Evolutionary conservation across 495 filamentous ascomycete species (phyloP), one percentile per base, ranked within the genome.

Genomic region (Penicillium samsonianum): DNA sequence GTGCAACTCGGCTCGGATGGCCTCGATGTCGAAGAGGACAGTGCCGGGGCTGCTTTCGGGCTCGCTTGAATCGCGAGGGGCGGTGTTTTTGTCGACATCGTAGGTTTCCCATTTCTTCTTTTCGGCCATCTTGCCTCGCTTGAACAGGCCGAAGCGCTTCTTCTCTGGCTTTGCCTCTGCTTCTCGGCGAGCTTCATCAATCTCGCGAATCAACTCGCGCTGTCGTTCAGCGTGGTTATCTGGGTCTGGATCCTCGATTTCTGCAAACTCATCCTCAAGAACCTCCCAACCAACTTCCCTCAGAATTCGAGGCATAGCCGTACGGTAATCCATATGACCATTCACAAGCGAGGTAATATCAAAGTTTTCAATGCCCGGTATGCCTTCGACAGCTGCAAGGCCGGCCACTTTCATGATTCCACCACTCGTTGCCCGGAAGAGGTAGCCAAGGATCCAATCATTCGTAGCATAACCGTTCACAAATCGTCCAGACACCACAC

Each of bases 31-130:
- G 63, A 99, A 99, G 10, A 99, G 77, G 1, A 97, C 89, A 48
- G 73, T 74, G 5, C 70, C 74, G 5, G 71, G 64, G 0, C 50
- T 65, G 47, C 65, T 73, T 49, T 44, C 61, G 7, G 53, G 40
- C 2, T 77, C 72, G 20, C 16, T 68, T 8, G 72, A 64, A 26
- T 61, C 57, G 17, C 61, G 62, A 17, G 64, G 43, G 6, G 66
- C 41, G 45, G 61, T 61, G 37, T 67, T 67, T 54, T 70, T 57
- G 58, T 77, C 62, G 10, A 86, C 78, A 60, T 96, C 88, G 66
- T 99, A 99, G 3, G 88, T 90, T 68, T 99, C 94, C 94, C 94
- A 99, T 40, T 89, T 88, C 65, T 94, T 92, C 77, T 92, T 93
- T 67, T 90, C 80, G 7, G 80, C 81, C 50, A 82, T 70, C 63